phyloP scores from a whole-genome alignment of 176 grass and related monocot genomes.

The Paspalum vaginatum region DNA sequence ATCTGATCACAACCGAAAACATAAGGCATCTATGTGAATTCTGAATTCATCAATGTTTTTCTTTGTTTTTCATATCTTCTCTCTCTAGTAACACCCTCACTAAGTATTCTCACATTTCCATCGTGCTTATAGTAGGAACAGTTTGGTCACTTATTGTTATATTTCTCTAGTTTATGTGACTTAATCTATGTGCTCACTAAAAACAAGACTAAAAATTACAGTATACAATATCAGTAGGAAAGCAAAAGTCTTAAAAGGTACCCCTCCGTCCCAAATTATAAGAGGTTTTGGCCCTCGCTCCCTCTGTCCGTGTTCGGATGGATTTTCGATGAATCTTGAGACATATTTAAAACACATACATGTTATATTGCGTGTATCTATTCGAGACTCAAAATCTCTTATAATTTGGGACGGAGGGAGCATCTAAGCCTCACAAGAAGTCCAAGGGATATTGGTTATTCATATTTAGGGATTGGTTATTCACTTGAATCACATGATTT shows the following conservation, averaged over 20 bases:
- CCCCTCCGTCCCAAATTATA: no score
- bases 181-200: not conserved
- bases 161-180: constrained; percentile 3
- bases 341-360: no score
- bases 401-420: no score
- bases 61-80: not conserved
- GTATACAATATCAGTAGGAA: constrained; percentile 1
- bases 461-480: constrained; percentile 7
- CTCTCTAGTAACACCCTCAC: not conserved
- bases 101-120: not conserved
- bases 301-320: no score
- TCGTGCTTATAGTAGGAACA: not conserved
- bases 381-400: no score
- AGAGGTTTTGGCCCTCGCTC: no score
- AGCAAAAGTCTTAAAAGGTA: not conserved
- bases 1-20: no score
- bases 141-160: not conserved
- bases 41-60: not conserved
- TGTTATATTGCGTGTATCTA: no score
- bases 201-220: not conserved
- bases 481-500: constrained; percentile 18
- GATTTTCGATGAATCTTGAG: no score
- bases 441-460: constrained; percentile 2
- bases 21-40: not conserved
- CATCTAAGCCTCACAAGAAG: not conserved